Base-by-base conservation (phyloP, 129 eudicot genomes). In the Apium graveolens region DNA sequence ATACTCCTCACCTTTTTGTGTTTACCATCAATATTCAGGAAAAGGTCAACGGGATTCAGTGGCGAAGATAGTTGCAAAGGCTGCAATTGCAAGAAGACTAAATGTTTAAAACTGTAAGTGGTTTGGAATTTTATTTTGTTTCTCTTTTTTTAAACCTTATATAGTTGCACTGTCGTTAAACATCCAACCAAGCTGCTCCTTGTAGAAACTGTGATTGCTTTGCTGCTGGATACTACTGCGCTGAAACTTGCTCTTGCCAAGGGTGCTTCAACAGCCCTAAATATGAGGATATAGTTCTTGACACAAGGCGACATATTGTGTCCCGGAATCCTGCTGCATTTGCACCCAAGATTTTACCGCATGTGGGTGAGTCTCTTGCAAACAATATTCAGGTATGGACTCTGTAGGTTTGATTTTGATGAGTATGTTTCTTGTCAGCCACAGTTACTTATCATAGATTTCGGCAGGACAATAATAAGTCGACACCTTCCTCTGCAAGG, bases 21-120 rank as follows among this genome's bases (percentile, higher is more conserved):
- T n/a, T n/a, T n/a, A n/a, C n/a, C n/a, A n/a, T n/a, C n/a, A n/a
- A n/a, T n/a, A n/a, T n/a, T n/a, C n/a, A n/a, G n/a, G n/a, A n/a
- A n/a, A n/a, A n/a, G n/a, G n/a, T n/a, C n/a, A n/a, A n/a, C n/a
- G n/a, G n/a, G n/a, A n/a, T n/a, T n/a, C n/a, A n/a, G n/a, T n/a
- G n/a, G n/a, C n/a, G n/a, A 80, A 34, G 83, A 84, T 85, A 89
- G 89, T 48, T 88, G 91, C 82, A 93, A 89, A 76, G 76, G 83
- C 42, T 94, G 98, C 87, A 89, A 87, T 37, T 94, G 98, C 82
- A 94, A 88, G 87, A 91, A 88, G 87, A 84, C 85, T 38, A 85
- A 82, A 78, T 94, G 98, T 85, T 82, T 93, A 82, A 93, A 93
- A 83, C 97, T 89, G 98, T 94, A 85, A 72, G 98, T 87, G 14